These are phyloP conservation scores for Globisporangium nodosum DNA, from an alignment of 352 stramenopile species.

Conservation along the genomic window DNA sequence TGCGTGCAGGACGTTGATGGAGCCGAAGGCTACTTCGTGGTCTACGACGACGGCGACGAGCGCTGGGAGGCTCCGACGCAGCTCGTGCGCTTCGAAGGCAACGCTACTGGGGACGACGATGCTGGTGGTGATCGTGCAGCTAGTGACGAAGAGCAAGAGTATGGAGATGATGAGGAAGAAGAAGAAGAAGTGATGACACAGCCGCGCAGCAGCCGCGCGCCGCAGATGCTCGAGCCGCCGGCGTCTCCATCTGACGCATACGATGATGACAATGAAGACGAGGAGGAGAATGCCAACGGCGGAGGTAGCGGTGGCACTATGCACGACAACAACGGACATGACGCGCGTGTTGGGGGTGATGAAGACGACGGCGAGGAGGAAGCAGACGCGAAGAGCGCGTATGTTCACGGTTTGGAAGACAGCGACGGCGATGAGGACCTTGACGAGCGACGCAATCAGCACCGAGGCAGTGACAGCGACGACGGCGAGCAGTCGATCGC, in stretches of 20 bases:
- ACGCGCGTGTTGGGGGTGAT: neutral
- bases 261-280: slow-evolving; percentile 14
- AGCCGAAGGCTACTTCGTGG: slow-evolving; percentile 47
- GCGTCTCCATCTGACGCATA: slow-evolving; percentile 26
- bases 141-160: neutral
- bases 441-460: neutral
- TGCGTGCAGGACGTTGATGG: slow-evolving; percentile 34
- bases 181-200: neutral
- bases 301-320: slow-evolving; percentile 1
- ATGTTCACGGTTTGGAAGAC: neutral
- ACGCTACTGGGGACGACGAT: neutral
- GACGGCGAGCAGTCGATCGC: slow-evolving; percentile 32
- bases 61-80: slow-evolving; percentile 46
- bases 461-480: slow-evolving; percentile 15
- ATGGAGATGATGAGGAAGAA: neutral
- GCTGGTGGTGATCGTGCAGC: neutral
- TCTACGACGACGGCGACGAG: slow-evolving; percentile 82
- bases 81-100: slow-evolving; percentile 33
- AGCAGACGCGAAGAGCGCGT: neutral
- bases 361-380: neutral
- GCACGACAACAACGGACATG: neutral
- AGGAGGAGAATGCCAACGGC: slow-evolving; percentile 2
- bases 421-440: neutral
- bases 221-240: slow-evolving; percentile 40
- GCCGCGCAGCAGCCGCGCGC: neutral